Base-by-base conservation (phyloP, 2,329 filamentous ascomycete genomes). In the Chrysosporium keratinophilum region DNA sequence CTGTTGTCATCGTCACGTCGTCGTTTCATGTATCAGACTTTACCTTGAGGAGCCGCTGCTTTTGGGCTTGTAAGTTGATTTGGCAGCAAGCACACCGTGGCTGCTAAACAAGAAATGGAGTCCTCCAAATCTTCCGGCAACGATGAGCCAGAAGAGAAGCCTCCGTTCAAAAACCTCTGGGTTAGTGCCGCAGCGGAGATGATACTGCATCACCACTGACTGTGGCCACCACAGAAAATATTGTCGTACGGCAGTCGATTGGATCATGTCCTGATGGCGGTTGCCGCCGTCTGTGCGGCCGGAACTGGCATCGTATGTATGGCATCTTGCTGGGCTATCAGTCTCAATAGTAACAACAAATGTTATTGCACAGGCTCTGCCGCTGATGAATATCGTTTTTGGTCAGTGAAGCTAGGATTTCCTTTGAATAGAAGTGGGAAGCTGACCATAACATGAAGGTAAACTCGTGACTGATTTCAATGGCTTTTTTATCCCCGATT, bases 321-420 rank as follows among this genome's bases (percentile, higher is more conserved):
- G 15, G 20, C 37, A 12, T 7, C 14, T 12, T n/a, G 12, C 23
- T 28, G 43, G 10, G 23, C 11, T 5, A 28, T 12, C 5, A 14
- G 12, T 4, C 19, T 23, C 12, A 12, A 3, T 19, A 50, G 12
- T n/a, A 45, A 14, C 28, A n/a, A 19, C 52, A 54, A 19, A 47
- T 1, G n/a, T 14, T 40, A 34, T 10, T 10, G 19, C 10, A 39
- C 6, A 56, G 34, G 44, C 44, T 7, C 44, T 55, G 5, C 79
- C 78, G 0, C 59, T 81, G 34, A 81, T 83, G 78, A 78, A 80
- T 37, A 68, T 83, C 39, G 70, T 82, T 5, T 80, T 82, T 62
- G 79, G 79, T 59, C 23, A 28, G 54, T 57, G 37, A 2, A 15
- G 23, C 19, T 28, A 11, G 15, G n/a, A 5, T 5, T 5, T 17